Percentiles rank a stretch among this genome's conserved stretches.
Evolutionary conservation across 2,329 filamentous ascomycete species (phyloP).

Genomic region (Cytospora piceicola): DNA sequence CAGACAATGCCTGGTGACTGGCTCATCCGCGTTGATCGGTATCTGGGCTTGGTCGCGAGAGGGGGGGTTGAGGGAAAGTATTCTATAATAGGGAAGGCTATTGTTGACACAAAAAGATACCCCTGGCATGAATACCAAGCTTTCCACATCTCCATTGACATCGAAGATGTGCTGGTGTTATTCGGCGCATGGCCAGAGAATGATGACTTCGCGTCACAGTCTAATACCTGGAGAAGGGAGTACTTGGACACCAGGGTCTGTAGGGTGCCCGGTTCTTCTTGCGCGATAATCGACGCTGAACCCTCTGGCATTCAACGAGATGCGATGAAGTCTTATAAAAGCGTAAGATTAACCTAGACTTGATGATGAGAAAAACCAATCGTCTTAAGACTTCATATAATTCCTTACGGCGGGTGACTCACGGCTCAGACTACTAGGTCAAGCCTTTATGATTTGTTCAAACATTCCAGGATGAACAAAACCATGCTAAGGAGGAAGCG

Average conservation of each 20-base stretch:
- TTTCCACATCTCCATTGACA: neutral
- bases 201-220: neutral
- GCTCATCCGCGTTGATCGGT: neutral
- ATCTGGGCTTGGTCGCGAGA: neutral
- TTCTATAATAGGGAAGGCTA: neutral
- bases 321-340: neutral
- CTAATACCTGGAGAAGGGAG: neutral
- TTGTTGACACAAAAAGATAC: neutral
- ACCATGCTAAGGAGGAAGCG: neutral
- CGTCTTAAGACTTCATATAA: no score
- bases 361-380: no score
- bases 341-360: no score
- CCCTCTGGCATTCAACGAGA: neutral
- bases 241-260: neutral
- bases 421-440: no score
- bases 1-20: neutral
- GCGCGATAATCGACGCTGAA: neutral
- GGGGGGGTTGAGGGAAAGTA: neutral
- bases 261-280: neutral
- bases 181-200: neutral
- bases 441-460: no score
- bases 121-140: neutral
- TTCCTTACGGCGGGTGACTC: no score
- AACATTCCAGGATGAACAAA: neutral
- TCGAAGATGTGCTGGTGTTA: neutral